Percentiles rank a stretch among this genome's conserved stretches.
Evolutionary conservation across 192 early-diverging fungal species (phyloP).

Genomic region (Phycomyces blakesleeanus): DNA sequence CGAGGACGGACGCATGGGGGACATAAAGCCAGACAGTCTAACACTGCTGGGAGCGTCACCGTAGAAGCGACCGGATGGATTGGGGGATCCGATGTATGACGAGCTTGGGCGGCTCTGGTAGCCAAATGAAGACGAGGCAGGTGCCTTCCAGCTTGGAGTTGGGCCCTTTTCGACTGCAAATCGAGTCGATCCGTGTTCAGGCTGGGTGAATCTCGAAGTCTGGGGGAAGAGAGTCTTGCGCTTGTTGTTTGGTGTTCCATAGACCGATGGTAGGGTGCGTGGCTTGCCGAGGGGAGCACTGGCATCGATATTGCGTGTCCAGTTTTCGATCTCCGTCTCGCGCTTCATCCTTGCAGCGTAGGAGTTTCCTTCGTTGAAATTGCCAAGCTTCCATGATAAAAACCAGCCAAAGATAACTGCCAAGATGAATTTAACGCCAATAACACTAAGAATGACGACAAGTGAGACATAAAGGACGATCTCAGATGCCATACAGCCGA

Average conservation of each 20-base stretch:
- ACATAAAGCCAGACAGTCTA: not conserved
- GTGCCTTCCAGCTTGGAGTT: constrained; percentile 11
- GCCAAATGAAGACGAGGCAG: not conserved
- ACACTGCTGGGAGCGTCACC: constrained; percentile 1
- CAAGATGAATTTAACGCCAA: constrained; percentile 65
- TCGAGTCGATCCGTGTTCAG: constrained; percentile 19
- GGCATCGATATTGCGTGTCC: constrained; percentile 69
- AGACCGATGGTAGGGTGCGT: not conserved
- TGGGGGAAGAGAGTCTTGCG: constrained; percentile 29
- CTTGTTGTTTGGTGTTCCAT: constrained; percentile 19
- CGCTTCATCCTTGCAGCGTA: constrained; percentile 68
- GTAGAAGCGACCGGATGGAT: not conserved
- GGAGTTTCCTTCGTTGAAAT: constrained; percentile 58
- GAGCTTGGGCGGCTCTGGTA: not conserved
- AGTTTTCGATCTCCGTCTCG: constrained; percentile 68
- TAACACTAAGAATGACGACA: constrained; percentile 61
- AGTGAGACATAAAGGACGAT: constrained; percentile 75
- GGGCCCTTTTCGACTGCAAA: constrained; percentile 17
- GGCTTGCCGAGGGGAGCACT: constrained; percentile 20
- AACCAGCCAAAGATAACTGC: constrained; percentile 84
- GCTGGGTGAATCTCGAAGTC: constrained; percentile 35
- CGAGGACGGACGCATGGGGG: not conserved
- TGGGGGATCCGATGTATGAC: not conserved
- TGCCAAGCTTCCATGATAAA: constrained; percentile 72
- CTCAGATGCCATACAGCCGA: constrained; percentile 81